A percentile compares a stretch with the other conserved stretches of the same genome.
phyloP scores from a whole-genome alignment of 1,139 yeast species.

The Sugiyamaella pinicola region DNA sequence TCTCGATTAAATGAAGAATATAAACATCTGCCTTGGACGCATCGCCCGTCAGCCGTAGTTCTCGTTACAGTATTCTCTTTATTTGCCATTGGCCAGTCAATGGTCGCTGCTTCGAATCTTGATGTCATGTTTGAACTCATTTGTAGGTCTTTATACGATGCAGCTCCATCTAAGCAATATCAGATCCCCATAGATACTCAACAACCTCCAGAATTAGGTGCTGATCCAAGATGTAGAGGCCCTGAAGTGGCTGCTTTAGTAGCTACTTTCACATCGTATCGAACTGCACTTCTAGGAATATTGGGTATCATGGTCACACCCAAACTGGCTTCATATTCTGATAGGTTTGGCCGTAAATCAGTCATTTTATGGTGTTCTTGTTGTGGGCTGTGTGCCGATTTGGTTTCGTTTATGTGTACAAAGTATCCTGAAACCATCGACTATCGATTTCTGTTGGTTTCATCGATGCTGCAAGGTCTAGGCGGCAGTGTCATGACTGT shows the following conservation, averaged over 20 bases:
- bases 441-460: slow-evolving; percentile 45
- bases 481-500: slow-evolving; percentile 60
- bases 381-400: slow-evolving; percentile 38
- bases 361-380: slow-evolving; percentile 45
- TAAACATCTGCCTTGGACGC: slow-evolving; percentile 21
- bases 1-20: slow-evolving; percentile 21
- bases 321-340: slow-evolving; percentile 62
- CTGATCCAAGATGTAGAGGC: slow-evolving; percentile 35
- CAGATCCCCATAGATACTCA: slow-evolving; percentile 12
- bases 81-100: slow-evolving; percentile 30
- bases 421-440: slow-evolving; percentile 39
- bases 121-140: slow-evolving; percentile 35
- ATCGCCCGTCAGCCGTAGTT: slow-evolving; percentile 26
- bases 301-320: slow-evolving; percentile 35
- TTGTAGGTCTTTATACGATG: slow-evolving; percentile 30
- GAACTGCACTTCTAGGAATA: slow-evolving; percentile 29
- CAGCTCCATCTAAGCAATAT: slow-evolving; percentile 17
- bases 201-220: slow-evolving; percentile 7
- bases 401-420: slow-evolving; percentile 33
- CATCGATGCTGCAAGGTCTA: slow-evolving; percentile 49
- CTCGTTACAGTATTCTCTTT: slow-evolving; percentile 26
- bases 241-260: slow-evolving; percentile 34
- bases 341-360: slow-evolving; percentile 62
- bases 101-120: slow-evolving; percentile 30
- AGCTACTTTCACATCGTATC: slow-evolving; percentile 35